These are phyloP conservation scores for Physaria fendleri DNA, from an alignment of 345 rosid species.

Conservation along the genomic window DNA sequence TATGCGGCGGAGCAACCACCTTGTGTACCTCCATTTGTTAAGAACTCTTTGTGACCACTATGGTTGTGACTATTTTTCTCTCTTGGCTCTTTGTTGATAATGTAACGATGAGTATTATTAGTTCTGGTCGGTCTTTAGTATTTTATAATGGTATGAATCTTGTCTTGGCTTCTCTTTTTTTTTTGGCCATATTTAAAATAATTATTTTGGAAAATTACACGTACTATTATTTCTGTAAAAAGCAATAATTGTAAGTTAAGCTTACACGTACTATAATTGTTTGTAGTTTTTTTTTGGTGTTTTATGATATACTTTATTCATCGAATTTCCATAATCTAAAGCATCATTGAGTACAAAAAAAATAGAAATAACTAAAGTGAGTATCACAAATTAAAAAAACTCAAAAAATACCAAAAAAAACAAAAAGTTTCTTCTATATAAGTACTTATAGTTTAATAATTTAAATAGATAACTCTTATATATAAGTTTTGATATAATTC, in stretches of 20 bases:
- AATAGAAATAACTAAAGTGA: too few species aligned
- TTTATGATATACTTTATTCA: not conserved
- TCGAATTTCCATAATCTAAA: too few species aligned
- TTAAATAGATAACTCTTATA: too few species aligned
- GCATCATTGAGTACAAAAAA: too few species aligned
- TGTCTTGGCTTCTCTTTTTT: not conserved
- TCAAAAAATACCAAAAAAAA: too few species aligned
- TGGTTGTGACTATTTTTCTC: not conserved
- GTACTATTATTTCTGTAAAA: constrained; percentile 14
- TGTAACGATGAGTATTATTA: constrained; percentile 12
- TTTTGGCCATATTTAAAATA: not conserved
- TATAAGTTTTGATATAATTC: too few species aligned
- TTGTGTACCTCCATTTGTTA: constrained; percentile 50
- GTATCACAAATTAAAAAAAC: too few species aligned
- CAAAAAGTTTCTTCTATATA: too few species aligned
- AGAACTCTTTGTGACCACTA: not conserved
- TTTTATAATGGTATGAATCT: constrained; percentile 14
- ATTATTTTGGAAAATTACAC: constrained; percentile 13
- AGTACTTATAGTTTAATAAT: too few species aligned
- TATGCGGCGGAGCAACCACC: constrained; percentile 72
- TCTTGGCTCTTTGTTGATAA: constrained; percentile 19
- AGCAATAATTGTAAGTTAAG: not conserved
- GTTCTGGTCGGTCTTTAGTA: constrained; percentile 18
- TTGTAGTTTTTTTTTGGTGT: constrained; percentile 6
- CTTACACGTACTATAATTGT: constrained; percentile 4